Percentiles rank a stretch among this genome's conserved stretches.
phyloP scores from a whole-genome alignment of 768 basidiomycete species.

The Pleurotus salmoneostramineus region DNA sequence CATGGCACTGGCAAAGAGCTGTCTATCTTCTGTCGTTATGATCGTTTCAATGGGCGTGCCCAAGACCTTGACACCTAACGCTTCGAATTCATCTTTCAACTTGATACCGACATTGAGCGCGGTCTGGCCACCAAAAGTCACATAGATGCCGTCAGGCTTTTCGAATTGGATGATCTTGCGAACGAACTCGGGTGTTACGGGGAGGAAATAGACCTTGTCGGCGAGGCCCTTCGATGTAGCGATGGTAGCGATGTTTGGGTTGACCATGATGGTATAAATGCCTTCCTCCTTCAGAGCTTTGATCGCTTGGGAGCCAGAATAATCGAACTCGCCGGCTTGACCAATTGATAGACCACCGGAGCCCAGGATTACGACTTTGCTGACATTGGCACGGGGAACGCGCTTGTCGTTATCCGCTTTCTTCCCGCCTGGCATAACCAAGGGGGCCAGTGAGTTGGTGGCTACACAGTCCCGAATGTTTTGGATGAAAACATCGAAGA shows the following conservation, averaged over 20 bases:
- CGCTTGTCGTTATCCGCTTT: constrained; percentile 79
- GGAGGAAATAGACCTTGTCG: constrained; percentile 99
- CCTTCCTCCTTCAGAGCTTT: constrained; percentile 99
- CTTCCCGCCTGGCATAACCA: constrained; percentile 73
- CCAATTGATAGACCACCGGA: constrained; percentile 98
- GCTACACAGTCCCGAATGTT: constrained; percentile 73
- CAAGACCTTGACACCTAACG: constrained; percentile 86
- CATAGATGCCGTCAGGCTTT: constrained; percentile 98
- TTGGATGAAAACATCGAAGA: constrained; percentile 96
- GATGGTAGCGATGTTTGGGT: constrained; percentile 99
- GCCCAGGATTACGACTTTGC: constrained; percentile 94
- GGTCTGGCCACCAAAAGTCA: constrained; percentile 98
- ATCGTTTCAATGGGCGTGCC: constrained; percentile 97
- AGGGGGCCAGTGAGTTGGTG: constrained; percentile 50
- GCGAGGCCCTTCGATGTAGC: constrained; percentile 96
- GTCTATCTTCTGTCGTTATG: constrained; percentile 95
- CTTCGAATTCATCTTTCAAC: constrained; percentile 94
- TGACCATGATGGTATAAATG: constrained; percentile 97
- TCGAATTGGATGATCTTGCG: constrained; percentile 98
- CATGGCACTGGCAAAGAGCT: constrained; percentile 93
- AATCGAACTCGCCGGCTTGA: constrained; percentile 99
- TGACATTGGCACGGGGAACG: constrained; percentile 70
- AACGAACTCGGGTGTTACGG: constrained; percentile 97
- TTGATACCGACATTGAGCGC: constrained; percentile 96
- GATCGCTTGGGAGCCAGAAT: constrained; percentile 98